Evolutionary conservation across 768 basidiomycete species (phyloP).

Genomic region (Auricularia heimuer): DNA sequence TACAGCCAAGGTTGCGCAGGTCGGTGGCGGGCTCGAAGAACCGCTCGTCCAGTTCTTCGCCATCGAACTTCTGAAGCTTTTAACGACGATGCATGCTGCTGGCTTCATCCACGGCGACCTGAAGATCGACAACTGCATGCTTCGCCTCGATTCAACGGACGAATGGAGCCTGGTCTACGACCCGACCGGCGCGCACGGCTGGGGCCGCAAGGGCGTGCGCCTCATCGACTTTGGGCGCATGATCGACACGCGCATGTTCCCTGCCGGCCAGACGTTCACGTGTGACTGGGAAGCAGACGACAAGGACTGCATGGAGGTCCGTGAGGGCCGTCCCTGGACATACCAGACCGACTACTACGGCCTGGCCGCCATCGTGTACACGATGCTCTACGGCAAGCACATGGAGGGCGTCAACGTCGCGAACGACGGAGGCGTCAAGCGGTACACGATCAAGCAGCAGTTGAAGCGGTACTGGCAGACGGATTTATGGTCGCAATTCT

Average conservation of each 20-base stretch:
- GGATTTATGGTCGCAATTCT: conserved; percentile 74
- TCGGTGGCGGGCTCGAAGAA: conserved; percentile 75
- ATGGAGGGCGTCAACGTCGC: conserved; percentile 62
- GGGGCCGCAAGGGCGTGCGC: conserved; percentile 80
- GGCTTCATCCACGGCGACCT: conserved; percentile 97
- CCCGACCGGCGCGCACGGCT: conserved; percentile 69
- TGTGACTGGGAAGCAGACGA: conserved; percentile 86
- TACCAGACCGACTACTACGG: conserved; percentile 96
- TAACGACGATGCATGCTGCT: conserved; percentile 70
- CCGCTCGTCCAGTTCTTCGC: conserved; percentile 92
- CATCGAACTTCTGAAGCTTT: conserved; percentile 72
- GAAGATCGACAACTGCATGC: conserved; percentile 98
- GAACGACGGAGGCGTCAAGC: conserved; percentile 21
- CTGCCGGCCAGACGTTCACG: conserved; percentile 65
- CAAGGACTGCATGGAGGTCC: conserved; percentile 86
- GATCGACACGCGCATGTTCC: conserved; percentile 78
- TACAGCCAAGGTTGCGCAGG: conserved; percentile 64
- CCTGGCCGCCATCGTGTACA: conserved; percentile 88
- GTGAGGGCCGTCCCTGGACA: conserved; percentile 78
- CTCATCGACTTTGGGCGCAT: conserved; percentile 97
- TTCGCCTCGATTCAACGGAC: conserved; percentile 53
- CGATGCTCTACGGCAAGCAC: conserved; percentile 95
- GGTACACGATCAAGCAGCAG: conserved; percentile 53
- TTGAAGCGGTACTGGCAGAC: conserved; percentile 94
- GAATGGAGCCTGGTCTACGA: conserved; percentile 78